Evolutionary conservation across 2,329 filamentous ascomycete species (phyloP), one percentile per base, ranked within the genome.

Genomic region (Fusarium domesticum): DNA sequence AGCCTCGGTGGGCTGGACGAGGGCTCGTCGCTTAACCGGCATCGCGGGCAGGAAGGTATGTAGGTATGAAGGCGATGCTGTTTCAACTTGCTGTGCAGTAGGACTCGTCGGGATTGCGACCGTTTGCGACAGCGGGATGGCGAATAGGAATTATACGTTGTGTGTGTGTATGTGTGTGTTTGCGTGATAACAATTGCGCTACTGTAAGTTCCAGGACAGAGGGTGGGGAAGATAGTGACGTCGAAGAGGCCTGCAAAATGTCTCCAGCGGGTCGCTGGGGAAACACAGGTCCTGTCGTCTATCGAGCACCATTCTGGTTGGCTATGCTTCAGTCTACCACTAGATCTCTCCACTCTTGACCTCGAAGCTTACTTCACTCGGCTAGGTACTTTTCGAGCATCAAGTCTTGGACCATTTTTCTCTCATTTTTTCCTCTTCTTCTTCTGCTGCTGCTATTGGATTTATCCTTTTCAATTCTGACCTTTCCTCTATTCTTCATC

Each of bases 1-100:
- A 34, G 25, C 40, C 14, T 56, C 51, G 36, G 50, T 36, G 28
- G 47, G 44, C 44, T 43, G 51, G 11, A 46, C 46, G 47, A 42
- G 37, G 35, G 36, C 42, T 53, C 56, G 56, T 57, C 60, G 54
- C 45, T 50, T 49, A 6, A 54, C 56, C 18, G 59, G 45, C 53
- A 58, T 58, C 19, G 40, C 37, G 34, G 19, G 23, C 19, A 15
- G 12, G n/a, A n/a, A n/a, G n/a, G n/a, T n/a, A n/a, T n/a, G n/a
- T n/a, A n/a, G n/a, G n/a, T n/a, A n/a, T n/a, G n/a, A n/a, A n/a
- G n/a, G n/a, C n/a, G n/a, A n/a, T n/a, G n/a, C n/a, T n/a, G n/a
- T n/a, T n/a, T n/a, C n/a, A n/a, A n/a, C n/a, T n/a, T n/a, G n/a
- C n/a, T n/a, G n/a, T n/a, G n/a, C n/a, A n/a, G n/a, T n/a, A n/a